Base-by-base conservation (phyloP, 371 early-diverging fungal genomes). In the Lichtheimia ramosa region DNA sequence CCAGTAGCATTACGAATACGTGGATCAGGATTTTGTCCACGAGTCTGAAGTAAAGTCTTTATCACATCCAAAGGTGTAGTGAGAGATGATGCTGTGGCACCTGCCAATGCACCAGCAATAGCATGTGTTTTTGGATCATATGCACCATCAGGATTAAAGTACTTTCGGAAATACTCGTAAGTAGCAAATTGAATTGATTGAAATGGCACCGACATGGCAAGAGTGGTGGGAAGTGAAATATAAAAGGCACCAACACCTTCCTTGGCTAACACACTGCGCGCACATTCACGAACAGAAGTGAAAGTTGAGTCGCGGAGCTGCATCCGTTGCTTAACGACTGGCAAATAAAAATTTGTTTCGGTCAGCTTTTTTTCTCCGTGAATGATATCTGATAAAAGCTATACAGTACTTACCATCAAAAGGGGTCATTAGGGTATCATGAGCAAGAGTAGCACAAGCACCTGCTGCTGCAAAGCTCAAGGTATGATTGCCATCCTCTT, bases 1-100 rank as follows among this genome's bases (percentile, higher is more conserved):
- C 95, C 95, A 21, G 72, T 75, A 2, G 83, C 89, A 7, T 83
- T 72, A 28, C 90, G 78, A 56, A 96, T 85, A 43, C 75, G 83
- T 12, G 82, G 56, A 67, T 95, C 93, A 5, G 70, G 59, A 8
- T 85, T 77, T 5, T 83, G 78, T 3, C 96, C 96, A 14, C 95
- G 77, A 0, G 97, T 96, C 66, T 97, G 98, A 41, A 97, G 75
- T 40, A 95, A 66, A 2, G 98, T 98, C 70, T 96, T 97, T 18
- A 89, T 84, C 7, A 96, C 96, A 73, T 98, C 97, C 13, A 98
- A 72, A 0, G 98, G 98, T 5, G 90, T 96, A 0, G 98, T 97
- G n/a, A 90, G 71, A 0, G 92, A 89, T 0, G 95, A 89, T 0
- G 98, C 98, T 5, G 92, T 60, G 0, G 91, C 94, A 54, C 98